These are phyloP conservation scores for Alternaria panax DNA, from an alignment of 2,329 filamentous ascomycete species.

Conservation along the genomic window DNA sequence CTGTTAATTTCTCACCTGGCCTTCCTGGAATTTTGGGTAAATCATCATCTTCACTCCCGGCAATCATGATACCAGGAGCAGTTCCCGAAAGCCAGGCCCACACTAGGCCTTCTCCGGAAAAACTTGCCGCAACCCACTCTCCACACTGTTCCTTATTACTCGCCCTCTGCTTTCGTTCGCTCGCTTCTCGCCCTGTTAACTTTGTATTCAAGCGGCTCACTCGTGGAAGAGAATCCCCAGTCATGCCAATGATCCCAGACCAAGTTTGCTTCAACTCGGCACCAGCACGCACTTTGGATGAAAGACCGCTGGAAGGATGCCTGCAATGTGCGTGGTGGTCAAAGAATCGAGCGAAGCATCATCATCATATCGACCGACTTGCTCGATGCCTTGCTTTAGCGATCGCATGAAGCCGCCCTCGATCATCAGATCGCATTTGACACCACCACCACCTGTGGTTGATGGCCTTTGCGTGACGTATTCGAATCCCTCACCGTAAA, in stretches of 20 bases:
- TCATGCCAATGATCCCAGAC: slow-evolving; percentile 60
- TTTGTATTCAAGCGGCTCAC: slow-evolving; percentile 55
- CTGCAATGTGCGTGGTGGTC: slow-evolving; percentile 15
- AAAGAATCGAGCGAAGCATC: slow-evolving; percentile 5
- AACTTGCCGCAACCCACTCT: slow-evolving; percentile 35
- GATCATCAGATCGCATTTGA: slow-evolving; percentile 18
- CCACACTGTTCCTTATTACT: slow-evolving; percentile 39
- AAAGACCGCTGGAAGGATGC: slow-evolving; percentile 17
- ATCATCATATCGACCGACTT: slow-evolving; percentile 22
- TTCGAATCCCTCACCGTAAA: slow-evolving; percentile 14
- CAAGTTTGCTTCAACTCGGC: slow-evolving; percentile 53
- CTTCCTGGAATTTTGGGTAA: slow-evolving; percentile 2
- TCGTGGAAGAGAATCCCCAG: slow-evolving; percentile 59
- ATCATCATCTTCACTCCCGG: slow-evolving; percentile 14
- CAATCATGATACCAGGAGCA: slow-evolving; percentile 26
- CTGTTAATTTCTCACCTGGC: slow-evolving; percentile 6
- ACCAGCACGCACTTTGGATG: slow-evolving; percentile 16
- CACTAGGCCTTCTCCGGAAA: slow-evolving; percentile 24
- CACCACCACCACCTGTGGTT: neutral
- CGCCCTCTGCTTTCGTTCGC: neutral
- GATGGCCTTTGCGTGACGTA: slow-evolving; percentile 15
- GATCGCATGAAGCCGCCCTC: slow-evolving; percentile 26
- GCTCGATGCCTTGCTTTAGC: slow-evolving; percentile 19
- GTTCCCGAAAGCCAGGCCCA: slow-evolving; percentile 26
- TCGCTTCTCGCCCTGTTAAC: slow-evolving; percentile 26